A percentile compares a stretch with the other conserved stretches of the same genome.
Conservation (phyloP, 1,284 basidiomycete species). For the Apiotrichum montevideense region DNA sequence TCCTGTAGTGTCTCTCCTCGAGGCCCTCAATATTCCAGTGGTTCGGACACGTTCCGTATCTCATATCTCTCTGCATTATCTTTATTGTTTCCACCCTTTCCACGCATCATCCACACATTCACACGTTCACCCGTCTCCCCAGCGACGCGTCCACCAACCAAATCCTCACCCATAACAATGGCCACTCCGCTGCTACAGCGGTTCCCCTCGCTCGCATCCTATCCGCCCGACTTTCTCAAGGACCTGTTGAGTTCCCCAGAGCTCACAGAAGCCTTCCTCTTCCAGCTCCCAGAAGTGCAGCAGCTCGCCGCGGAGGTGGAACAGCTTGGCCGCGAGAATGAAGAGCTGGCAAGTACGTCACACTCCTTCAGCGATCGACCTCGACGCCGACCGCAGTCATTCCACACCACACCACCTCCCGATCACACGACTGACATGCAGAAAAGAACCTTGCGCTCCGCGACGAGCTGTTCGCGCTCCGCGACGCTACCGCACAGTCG, state of each 20-base stretch:
- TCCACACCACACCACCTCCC: background rate
- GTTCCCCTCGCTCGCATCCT: slow-evolving; percentile 40
- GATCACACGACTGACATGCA: slow-evolving; percentile 31
- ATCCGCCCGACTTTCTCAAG: slow-evolving; percentile 56
- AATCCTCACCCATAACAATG: slow-evolving; percentile 19
- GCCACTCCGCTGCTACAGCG: slow-evolving; percentile 42
- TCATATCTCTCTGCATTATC: too few species aligned
- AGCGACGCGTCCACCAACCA: too few species aligned
- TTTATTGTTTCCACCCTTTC: background rate
- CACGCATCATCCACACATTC: background rate
- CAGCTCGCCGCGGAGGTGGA: slow-evolving; percentile 66
- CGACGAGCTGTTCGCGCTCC: slow-evolving; percentile 62
- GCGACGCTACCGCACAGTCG: slow-evolving; percentile 71
- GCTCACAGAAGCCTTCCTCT: slow-evolving; percentile 81
- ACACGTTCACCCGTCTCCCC: background rate
- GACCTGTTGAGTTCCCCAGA: slow-evolving; percentile 70
- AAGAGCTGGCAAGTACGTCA: slow-evolving; percentile 69
- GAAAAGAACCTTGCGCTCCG: slow-evolving; percentile 69
- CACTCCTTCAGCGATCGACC: too few species aligned
- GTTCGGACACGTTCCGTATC: too few species aligned
- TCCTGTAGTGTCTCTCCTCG: too few species aligned
- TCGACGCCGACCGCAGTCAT: background rate
- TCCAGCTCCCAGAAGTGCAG: slow-evolving; percentile 67
- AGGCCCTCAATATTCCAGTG: too few species aligned
- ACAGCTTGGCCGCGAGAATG: slow-evolving; percentile 72